Evolutionary conservation across 164 flowering plant species (phyloP), one percentile per base, ranked within the genome.

Genomic region (Protea cynaroides): DNA sequence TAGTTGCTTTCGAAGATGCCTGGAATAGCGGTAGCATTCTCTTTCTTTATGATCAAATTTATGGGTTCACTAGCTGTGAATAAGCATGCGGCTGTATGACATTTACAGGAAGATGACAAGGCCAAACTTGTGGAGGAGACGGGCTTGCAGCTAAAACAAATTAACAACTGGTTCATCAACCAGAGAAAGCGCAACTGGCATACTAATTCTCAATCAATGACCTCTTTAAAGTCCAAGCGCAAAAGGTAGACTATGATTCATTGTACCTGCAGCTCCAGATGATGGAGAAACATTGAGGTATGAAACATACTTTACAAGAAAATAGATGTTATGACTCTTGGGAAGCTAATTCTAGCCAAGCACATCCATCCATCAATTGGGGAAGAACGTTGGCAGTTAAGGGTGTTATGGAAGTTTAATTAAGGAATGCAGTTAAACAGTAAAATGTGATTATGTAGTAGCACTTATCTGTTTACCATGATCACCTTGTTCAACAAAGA

Each of bases 181-280:
- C 98, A 92, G 71, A 78, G 98, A 70, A 93, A 93, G 81, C 81
- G 98, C 5, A 95, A 95, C 72, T 95, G 99, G 99, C 92, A 95
- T 65, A 88, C 82, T 78, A 89, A 83, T 71, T 84, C 99, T 47
- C 90, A 84, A 8, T 84, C 97, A 2, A 80, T 77, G 56, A 88
- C 90, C 37, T 66, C 94, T 44, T 76, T 88, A 29, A 95, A 92
- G 75, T 84, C 96, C 69, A 95, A 95, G 83, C 94, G 99, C 77
- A 95, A 86, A 73, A 78, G 95, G 76, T 94, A 82, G 77, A 75
- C 52, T 22, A 34, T n/a, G n/a, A 40, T 40, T 19, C 11, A 22
- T 17, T 13, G 22, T 18, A 60, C 8, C 34, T 40, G n/a, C 34
- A 29, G 53, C 12, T 38, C 54, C 49, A 25, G 52, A 43, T 56